These are phyloP conservation scores for Babesia bigemina DNA, from an alignment of 169 alveolate genomes.

Conservation along the genomic window DNA sequence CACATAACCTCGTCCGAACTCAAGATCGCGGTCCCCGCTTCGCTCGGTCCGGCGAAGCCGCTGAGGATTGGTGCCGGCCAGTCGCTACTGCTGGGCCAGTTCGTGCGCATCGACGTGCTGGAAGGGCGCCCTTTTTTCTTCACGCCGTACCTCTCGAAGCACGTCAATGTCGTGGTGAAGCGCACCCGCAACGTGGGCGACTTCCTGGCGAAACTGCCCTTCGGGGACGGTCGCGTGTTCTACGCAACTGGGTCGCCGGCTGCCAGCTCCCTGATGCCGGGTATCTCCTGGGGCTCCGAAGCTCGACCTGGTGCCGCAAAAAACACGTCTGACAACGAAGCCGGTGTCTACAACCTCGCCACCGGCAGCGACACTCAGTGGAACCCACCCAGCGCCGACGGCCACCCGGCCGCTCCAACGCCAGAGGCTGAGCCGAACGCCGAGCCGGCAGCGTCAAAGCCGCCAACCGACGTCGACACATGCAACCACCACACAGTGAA, in stretches of 20 bases:
- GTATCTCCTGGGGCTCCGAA: neutral
- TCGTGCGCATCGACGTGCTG: conserved; percentile 49
- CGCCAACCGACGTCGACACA: neutral
- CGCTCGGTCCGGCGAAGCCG: conserved; percentile 19
- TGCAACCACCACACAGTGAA: no score
- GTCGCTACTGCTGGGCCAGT: conserved; percentile 54
- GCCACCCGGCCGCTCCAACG: neutral
- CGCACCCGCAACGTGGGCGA: conserved; percentile 12
- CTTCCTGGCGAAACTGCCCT: conserved; percentile 20
- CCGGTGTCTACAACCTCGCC: no score
- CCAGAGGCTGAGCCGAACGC: neutral
- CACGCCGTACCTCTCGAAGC: conserved; percentile 50
- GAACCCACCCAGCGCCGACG: neutral
- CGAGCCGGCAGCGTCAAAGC: neutral
- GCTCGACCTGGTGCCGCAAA: no score
- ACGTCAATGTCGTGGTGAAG: conserved; percentile 15
- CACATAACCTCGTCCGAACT: conserved; percentile 65
- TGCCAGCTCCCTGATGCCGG: neutral
- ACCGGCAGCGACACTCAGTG: neutral
- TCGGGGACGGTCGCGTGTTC: conserved; percentile 23
- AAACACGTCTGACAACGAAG: no score
- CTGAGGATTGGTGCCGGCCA: conserved; percentile 36
- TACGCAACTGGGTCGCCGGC: neutral
- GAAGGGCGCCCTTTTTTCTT: conserved; percentile 58
- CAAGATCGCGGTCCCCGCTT: conserved; percentile 40